phyloP scores from a whole-genome alignment of 345 rosid species.

The Cardamine resedifolia region DNA sequence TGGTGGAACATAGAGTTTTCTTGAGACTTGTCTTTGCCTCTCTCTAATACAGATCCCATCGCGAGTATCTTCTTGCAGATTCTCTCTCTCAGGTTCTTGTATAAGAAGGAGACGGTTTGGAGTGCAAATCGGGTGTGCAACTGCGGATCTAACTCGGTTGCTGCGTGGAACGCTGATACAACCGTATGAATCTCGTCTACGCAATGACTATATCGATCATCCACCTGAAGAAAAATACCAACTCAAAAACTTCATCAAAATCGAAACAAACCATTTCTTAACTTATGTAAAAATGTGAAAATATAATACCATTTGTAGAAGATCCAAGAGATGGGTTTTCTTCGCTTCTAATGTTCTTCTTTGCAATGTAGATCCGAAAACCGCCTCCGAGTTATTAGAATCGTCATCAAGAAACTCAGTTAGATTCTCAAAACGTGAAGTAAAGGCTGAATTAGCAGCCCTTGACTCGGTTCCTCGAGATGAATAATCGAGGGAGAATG shows the following conservation, averaged over 20 bases:
- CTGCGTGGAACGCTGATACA: constrained; percentile 93
- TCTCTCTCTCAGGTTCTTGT: constrained; percentile 76
- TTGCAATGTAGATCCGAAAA: constrained; percentile 33
- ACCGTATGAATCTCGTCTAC: constrained; percentile 90
- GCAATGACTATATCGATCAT: constrained; percentile 77
- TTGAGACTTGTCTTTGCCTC: constrained; percentile 47
- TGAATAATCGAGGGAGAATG: constrained; percentile 57
- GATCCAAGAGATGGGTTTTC: constrained; percentile 61
- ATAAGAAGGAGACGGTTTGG: constrained; percentile 64
- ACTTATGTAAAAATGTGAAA: not conserved
- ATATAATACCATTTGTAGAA: constrained; percentile 67
- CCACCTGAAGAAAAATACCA: constrained; percentile 54
- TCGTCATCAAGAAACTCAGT: constrained; percentile 39
- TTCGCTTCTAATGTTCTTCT: constrained; percentile 48
- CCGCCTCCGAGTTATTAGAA: constrained; percentile 32
- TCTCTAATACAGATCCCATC: constrained; percentile 49
- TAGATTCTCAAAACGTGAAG: constrained; percentile 25
- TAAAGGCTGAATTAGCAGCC: constrained; percentile 27
- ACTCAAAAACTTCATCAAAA: not conserved
- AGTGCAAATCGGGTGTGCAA: constrained; percentile 77
- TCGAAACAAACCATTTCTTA: not conserved
- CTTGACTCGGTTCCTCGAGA: constrained; percentile 34
- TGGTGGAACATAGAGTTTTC: constrained; percentile 56
- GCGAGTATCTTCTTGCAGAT: constrained; percentile 84
- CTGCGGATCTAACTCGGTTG: constrained; percentile 82